Conservation (phyloP, 176 grass and related monocot genomes). For the Carex cristatella region DNA sequence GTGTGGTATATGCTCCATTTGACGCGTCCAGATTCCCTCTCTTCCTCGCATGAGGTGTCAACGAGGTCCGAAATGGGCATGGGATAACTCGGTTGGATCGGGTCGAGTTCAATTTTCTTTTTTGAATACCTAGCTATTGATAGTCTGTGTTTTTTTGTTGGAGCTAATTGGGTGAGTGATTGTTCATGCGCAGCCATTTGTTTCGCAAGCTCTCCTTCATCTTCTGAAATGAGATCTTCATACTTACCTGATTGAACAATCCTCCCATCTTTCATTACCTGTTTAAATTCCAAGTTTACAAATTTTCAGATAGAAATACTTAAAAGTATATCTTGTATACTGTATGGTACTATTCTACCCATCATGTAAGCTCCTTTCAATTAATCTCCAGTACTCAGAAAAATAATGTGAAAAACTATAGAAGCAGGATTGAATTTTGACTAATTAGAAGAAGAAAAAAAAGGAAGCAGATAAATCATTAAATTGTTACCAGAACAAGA, state of each 20-base stretch:
- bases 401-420: background rate
- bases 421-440: background rate
- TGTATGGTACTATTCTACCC: background rate
- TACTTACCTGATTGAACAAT: slow-evolving; percentile 83
- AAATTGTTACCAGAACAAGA: slow-evolving; percentile 66
- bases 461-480: background rate
- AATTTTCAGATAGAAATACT: background rate
- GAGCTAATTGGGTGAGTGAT: slow-evolving; percentile 51
- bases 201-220: slow-evolving; percentile 45
- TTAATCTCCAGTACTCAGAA: background rate
- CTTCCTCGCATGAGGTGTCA: slow-evolving; percentile 49
- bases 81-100: slow-evolving; percentile 35
- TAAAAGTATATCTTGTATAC: background rate
- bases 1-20: slow-evolving; percentile 75
- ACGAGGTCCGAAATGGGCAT: slow-evolving; percentile 8
- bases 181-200: slow-evolving; percentile 70
- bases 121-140: slow-evolving; percentile 25
- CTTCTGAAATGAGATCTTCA: slow-evolving; percentile 56
- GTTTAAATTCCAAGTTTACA: background rate
- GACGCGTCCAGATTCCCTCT: slow-evolving; percentile 70
- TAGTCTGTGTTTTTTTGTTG: slow-evolving; percentile 33
- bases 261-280: slow-evolving; percentile 80
- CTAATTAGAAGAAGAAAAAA: background rate
- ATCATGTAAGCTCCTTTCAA: background rate
- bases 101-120: slow-evolving; percentile 33